Conservation (phyloP, 306 rosid species). For the Oxytropis ochrocephala region DNA sequence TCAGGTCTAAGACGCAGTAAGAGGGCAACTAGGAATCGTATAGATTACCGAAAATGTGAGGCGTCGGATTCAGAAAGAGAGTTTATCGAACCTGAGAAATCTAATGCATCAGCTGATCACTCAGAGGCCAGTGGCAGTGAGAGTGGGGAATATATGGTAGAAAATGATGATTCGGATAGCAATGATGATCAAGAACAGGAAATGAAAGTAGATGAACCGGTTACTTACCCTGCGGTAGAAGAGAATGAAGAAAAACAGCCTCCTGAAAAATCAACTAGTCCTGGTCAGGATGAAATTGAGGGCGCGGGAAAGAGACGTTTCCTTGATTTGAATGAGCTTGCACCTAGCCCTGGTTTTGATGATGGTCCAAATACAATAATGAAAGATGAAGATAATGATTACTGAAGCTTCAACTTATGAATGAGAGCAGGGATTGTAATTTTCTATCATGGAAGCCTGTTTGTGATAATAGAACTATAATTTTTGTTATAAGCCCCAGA, state of each 20-base stretch:
- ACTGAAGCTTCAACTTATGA: slow-evolving; percentile 46
- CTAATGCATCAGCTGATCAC: slow-evolving; percentile 47
- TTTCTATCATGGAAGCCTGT: slow-evolving; percentile 41
- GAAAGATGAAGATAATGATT: slow-evolving; percentile 69
- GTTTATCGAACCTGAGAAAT: slow-evolving; percentile 50
- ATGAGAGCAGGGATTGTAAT: slow-evolving; percentile 23
- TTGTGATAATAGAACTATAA: slow-evolving; percentile 66
- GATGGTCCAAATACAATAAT: slow-evolving; percentile 61
- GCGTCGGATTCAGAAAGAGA: slow-evolving; percentile 88
- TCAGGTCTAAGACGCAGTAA: slow-evolving; percentile 94
- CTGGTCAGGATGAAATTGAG: slow-evolving; percentile 67
- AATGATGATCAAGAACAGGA: slow-evolving; percentile 49
- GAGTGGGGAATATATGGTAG: slow-evolving; percentile 68
- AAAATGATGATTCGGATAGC: slow-evolving; percentile 69
- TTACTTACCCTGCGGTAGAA: slow-evolving; percentile 32
- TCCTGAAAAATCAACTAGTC: slow-evolving; percentile 62
- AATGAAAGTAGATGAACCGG: slow-evolving; percentile 55
- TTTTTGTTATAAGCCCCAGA: slow-evolving; percentile 68
- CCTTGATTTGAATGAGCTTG: slow-evolving; percentile 95
- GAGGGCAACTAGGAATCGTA: slow-evolving; percentile 79
- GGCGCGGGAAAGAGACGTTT: slow-evolving; percentile 62
- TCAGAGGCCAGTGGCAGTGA: slow-evolving; percentile 70
- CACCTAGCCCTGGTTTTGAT: slow-evolving; percentile 88
- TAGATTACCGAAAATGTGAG: slow-evolving; percentile 74
- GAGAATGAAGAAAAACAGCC: slow-evolving; percentile 52